Evolutionary conservation across 2,329 filamentous ascomycete species (phyloP).

Genomic region (Fusarium veterinarium): DNA sequence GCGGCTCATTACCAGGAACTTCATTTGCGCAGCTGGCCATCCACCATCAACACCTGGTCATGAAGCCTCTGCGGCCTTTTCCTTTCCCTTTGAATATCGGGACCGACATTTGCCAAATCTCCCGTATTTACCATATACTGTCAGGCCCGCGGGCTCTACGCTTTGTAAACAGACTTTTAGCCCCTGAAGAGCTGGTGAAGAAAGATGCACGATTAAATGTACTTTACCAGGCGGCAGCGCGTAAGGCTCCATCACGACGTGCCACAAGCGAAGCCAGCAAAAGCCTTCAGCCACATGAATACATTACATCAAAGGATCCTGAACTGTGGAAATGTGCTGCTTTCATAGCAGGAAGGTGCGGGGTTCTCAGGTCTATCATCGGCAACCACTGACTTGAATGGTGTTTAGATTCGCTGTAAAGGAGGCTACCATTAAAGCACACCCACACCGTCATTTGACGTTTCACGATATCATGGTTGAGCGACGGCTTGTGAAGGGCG

Average conservation of each 20-base stretch:
- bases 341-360: slow-evolving; percentile 53
- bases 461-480: slow-evolving; percentile 71
- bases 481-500: slow-evolving; percentile 38
- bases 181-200: slow-evolving; percentile 48
- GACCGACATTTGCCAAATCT: slow-evolving; percentile 80
- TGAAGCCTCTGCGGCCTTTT: slow-evolving; percentile 60
- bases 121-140: slow-evolving; percentile 72
- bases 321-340: slow-evolving; percentile 51
- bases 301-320: slow-evolving; percentile 22
- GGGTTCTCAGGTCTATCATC: background rate
- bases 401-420: slow-evolving; percentile 73
- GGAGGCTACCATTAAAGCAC: slow-evolving; percentile 80
- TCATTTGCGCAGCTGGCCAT: background rate
- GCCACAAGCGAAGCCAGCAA: background rate
- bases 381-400: slow-evolving; percentile 8
- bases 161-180: slow-evolving; percentile 62
- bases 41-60: slow-evolving; percentile 14
- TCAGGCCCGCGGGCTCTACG: slow-evolving; percentile 52
- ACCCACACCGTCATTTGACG: slow-evolving; percentile 66
- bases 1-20: slow-evolving; percentile 17
- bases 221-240: background rate
- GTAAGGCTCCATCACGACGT: background rate
- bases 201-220: slow-evolving; percentile 40
- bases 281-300: background rate
- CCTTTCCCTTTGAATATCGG: slow-evolving; percentile 77